A percentile compares a stretch with the other conserved stretches of the same genome.
These are phyloP conservation scores for Solanum pimpinellifolium DNA, from an alignment of 257 asterid species.

Conservation along the genomic window DNA sequence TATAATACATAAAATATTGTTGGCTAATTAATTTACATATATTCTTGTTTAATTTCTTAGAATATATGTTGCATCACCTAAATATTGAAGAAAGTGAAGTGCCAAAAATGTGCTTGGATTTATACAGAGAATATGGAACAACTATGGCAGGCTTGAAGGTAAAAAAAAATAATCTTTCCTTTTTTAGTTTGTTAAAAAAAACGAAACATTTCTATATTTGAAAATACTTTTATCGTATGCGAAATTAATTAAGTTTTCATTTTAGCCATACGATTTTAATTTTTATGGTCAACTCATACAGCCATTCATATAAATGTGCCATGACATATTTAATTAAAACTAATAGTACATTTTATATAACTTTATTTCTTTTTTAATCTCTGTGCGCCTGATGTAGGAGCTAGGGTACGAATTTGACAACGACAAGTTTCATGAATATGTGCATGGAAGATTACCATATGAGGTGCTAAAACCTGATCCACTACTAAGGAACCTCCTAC, in stretches of 20 bases:
- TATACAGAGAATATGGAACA: conserved; percentile 78
- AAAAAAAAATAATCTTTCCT: not conserved
- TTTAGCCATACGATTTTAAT: not conserved
- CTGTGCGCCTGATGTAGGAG: conserved; percentile 9
- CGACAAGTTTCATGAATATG: conserved; percentile 70
- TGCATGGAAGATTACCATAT: conserved; percentile 80
- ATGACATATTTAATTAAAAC: not conserved
- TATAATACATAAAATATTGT: not conserved
- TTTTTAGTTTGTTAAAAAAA: not conserved
- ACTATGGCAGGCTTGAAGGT: conserved; percentile 95
- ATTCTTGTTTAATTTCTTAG: conserved; percentile 15
- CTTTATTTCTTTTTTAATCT: not conserved
- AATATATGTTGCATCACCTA: conserved; percentile 60
- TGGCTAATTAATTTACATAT: not conserved
- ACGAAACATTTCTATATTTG: not conserved
- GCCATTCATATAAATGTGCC: not conserved
- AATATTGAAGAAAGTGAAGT: conserved; percentile 59
- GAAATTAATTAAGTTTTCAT: not conserved
- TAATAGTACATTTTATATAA: not conserved
- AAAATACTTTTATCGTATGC: not conserved
- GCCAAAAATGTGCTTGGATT: conserved; percentile 67
- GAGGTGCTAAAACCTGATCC: conserved; percentile 67
- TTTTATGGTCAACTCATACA: not conserved
- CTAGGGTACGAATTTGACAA: conserved; percentile 70
- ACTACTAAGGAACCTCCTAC: conserved; percentile 52